Conservation (phyloP, 805 yeast species). For the Saturnispora mendoncae region DNA sequence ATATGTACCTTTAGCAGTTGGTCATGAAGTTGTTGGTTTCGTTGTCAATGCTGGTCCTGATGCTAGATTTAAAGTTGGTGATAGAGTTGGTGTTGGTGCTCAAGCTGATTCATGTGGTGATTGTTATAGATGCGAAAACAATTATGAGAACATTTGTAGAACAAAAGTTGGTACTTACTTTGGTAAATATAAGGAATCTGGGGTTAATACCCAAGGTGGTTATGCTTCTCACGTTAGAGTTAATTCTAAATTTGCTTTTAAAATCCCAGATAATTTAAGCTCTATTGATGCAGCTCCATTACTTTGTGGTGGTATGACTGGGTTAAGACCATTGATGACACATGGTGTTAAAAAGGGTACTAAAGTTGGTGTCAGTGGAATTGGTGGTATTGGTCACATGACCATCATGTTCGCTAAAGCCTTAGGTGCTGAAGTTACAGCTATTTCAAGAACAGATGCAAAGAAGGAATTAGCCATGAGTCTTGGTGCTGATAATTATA, state of each 20-base stretch:
- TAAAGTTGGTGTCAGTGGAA: slow-evolving; percentile 41
- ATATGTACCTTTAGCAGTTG: slow-evolving; percentile 26
- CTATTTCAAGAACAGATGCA: slow-evolving; percentile 41
- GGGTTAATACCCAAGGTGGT: slow-evolving; percentile 38
- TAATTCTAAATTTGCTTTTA: slow-evolving; percentile 37
- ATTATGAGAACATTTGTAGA: slow-evolving; percentile 41
- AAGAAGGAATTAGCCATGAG: slow-evolving; percentile 41
- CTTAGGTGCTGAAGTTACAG: slow-evolving; percentile 50
- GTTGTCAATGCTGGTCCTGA: slow-evolving; percentile 33
- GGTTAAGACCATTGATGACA: slow-evolving; percentile 38
- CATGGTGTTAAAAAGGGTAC: slow-evolving; percentile 40
- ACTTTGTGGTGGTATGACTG: slow-evolving; percentile 50
- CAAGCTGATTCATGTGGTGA: slow-evolving; percentile 30
- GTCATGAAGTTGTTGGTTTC: slow-evolving; percentile 42
- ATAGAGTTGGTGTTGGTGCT: slow-evolving; percentile 47
- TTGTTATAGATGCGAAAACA: slow-evolving; percentile 31
- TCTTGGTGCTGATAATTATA: slow-evolving; percentile 45
- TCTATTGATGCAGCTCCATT: slow-evolving; percentile 41
- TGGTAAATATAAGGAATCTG: slow-evolving; percentile 35
- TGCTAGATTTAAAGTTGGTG: slow-evolving; percentile 33
- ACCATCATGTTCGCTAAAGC: slow-evolving; percentile 46
- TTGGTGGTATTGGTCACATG: slow-evolving; percentile 41
- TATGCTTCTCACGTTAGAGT: slow-evolving; percentile 40
- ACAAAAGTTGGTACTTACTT: slow-evolving; percentile 44
- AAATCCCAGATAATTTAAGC: slow-evolving; percentile 39